These are phyloP conservation scores for Pinus albicaulis DNA, from an alignment of 75 land plant species.

Conservation along the genomic window DNA sequence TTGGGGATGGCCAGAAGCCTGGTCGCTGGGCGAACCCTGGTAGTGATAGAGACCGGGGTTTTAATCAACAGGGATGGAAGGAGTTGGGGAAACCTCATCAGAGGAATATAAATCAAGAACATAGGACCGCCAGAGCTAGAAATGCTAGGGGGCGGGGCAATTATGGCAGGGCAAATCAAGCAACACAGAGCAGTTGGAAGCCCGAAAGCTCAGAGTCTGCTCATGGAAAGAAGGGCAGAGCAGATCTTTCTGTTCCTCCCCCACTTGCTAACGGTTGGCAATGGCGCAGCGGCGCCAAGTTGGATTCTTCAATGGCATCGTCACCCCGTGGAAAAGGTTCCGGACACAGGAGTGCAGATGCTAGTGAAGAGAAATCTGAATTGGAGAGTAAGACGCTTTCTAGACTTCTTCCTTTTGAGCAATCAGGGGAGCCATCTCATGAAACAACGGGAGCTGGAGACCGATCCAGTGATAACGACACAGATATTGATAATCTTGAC, in stretches of 20 bases:
- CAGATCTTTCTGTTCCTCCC: constrained; percentile 26
- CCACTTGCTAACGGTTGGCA: constrained; percentile 53
- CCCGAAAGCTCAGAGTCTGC: constrained; percentile 4
- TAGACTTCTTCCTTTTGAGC: constrained; percentile 12
- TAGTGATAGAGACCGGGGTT: neutral
- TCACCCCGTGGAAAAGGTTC: neutral
- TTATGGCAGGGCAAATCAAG: constrained; percentile 13
- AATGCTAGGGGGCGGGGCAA: constrained; percentile 16
- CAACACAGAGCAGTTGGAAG: constrained; percentile 17
- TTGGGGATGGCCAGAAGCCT: too few species aligned
- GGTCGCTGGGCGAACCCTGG: neutral
- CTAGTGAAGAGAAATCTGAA: neutral
- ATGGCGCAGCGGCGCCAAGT: constrained; percentile 15
- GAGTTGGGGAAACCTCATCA: too few species aligned
- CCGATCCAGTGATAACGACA: constrained; percentile 12
- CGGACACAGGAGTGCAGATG: neutral
- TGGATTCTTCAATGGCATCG: neutral
- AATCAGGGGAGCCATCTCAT: neutral
- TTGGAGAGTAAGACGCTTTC: neutral
- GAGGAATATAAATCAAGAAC: neutral
- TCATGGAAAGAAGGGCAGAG: neutral
- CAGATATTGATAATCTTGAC: constrained; percentile 46
- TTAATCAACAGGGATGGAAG: too few species aligned
- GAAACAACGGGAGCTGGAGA: too few species aligned
- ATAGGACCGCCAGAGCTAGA: constrained; percentile 16